phyloP scores from a whole-genome alignment of 768 basidiomycete species.

The Fomitopsis pulvina region DNA sequence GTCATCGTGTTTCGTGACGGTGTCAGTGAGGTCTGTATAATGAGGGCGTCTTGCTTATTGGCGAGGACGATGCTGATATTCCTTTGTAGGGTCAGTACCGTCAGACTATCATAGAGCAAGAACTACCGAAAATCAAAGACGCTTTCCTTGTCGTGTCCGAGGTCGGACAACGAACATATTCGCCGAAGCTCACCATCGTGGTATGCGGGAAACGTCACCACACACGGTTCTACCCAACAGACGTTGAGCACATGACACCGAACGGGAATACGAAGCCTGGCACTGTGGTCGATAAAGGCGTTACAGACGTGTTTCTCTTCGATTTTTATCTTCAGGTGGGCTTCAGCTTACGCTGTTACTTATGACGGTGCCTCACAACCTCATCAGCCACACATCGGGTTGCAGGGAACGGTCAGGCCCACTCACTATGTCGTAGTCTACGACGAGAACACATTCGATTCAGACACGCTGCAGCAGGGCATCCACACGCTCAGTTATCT shows the following conservation, averaged over 20 bases:
- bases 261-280: constrained; percentile 79
- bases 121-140: constrained; percentile 53
- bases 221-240: constrained; percentile 54
- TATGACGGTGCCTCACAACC: not conserved
- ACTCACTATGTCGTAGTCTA: constrained; percentile 78
- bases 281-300: constrained; percentile 73
- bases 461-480: constrained; percentile 67
- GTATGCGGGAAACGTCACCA: constrained; percentile 76
- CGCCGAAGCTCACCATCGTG: constrained; percentile 60
- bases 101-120: constrained; percentile 45
- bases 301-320: constrained; percentile 42
- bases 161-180: constrained; percentile 34
- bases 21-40: constrained; percentile 60
- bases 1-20: constrained; percentile 76
- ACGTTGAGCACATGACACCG: constrained; percentile 40
- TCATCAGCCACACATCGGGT: constrained; percentile 55
- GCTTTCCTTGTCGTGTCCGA: constrained; percentile 48
- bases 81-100: constrained; percentile 62
- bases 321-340: constrained; percentile 28
- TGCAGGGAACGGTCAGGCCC: constrained; percentile 61
- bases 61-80: not conserved
- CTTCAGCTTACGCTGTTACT: not conserved
- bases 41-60: not conserved
- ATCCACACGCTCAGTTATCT: constrained; percentile 62
- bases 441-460: constrained; percentile 59